Evolutionary conservation across 768 basidiomycete genomes (phyloP), one percentile per base, ranked within the genome.

Genomic region (Candolleomyces aberdarensis): DNA sequence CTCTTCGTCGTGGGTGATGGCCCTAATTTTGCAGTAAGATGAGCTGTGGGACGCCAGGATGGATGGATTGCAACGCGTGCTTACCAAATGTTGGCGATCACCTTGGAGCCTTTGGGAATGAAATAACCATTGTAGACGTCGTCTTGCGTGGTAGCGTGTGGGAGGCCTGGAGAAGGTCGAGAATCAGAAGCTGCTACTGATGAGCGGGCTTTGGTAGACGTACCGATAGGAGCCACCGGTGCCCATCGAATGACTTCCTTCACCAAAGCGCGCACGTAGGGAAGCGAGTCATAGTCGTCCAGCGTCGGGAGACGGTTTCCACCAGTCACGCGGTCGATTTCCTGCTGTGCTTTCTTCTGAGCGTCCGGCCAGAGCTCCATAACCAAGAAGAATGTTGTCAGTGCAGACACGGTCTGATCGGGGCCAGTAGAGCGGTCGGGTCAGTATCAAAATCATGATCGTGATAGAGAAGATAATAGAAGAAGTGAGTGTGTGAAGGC

Each of bases 221-320:
- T 39, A 66, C 72, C 74, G 4, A 75, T 60, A 13, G 74, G 74
- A n/a, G 67, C 67, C 17, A 72, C 70, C 22, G 73, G 67, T 8
- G 63, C 66, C 75, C 74, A 76, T 43, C 79, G 72, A 22, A 78
- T 57, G 11, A 72, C 61, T 65, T 82, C 80, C 63, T 74, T 76
- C 46, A 76, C 60, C 3, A 81, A 51, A 5, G 79, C 79, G 6
- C 60, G 62, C 32, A 78, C 62, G 54, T 78, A 79, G 0, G 76
- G 76, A 15, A 80, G 59, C 0, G 63, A 58, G 5, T 67, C 62
- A 2, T 65, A 63, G 56, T 81, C 78, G 2, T 70, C 71, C n/a
- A 74, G 57, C 0, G 63, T 72, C 1, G 77, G 76, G 7, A 80
- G 66, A 0, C 76, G 69, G 26, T 56, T 19, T 40, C 69, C 66